These are phyloP conservation scores for Pleurotus ostreatus DNA, from an alignment of 768 basidiomycete species.

Conservation along the genomic window DNA sequence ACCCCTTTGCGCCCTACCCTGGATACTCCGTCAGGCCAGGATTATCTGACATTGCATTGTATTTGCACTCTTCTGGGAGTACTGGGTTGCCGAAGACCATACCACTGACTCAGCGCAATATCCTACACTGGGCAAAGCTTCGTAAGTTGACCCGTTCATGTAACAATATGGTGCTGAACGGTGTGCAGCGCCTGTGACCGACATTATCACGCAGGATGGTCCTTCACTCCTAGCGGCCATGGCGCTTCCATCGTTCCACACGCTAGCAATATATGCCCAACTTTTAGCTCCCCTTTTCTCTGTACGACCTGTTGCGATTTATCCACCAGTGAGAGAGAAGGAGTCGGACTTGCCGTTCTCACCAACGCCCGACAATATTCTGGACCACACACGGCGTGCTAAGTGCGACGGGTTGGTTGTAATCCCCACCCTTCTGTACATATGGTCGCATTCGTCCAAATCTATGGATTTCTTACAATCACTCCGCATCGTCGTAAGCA, in stretches of 20 bases:
- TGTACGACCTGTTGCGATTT: constrained; percentile 22
- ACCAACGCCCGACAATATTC: constrained; percentile 34
- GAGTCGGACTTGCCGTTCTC: constrained; percentile 24
- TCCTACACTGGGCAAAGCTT: constrained; percentile 14
- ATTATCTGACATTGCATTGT: constrained; percentile 25
- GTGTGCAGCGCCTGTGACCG: constrained; percentile 9
- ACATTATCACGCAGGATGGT: constrained; percentile 13
- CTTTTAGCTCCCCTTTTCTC: constrained; percentile 24
- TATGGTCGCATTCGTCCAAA: constrained; percentile 27
- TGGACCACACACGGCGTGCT: constrained; percentile 26
- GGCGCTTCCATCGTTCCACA: constrained; percentile 38
- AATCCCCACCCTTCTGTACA: constrained; percentile 35
- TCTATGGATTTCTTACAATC: constrained; percentile 21
- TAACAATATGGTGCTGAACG: neutral
- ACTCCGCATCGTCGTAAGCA: constrained; percentile 20
- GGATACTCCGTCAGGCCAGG: constrained; percentile 8
- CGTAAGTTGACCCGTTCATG: constrained; percentile 22
- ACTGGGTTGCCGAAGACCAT: constrained; percentile 6
- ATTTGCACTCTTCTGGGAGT: constrained; percentile 18
- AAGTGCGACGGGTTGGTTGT: constrained; percentile 26
- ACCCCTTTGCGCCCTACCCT: constrained; percentile 27
- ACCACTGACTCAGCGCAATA: neutral
- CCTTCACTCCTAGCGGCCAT: constrained; percentile 21
- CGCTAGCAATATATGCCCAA: constrained; percentile 25
- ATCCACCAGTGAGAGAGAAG: constrained; percentile 24